phyloP scores from a whole-genome alignment of 1,284 basidiomycete genomes.

The Ustilago nuda region DNA sequence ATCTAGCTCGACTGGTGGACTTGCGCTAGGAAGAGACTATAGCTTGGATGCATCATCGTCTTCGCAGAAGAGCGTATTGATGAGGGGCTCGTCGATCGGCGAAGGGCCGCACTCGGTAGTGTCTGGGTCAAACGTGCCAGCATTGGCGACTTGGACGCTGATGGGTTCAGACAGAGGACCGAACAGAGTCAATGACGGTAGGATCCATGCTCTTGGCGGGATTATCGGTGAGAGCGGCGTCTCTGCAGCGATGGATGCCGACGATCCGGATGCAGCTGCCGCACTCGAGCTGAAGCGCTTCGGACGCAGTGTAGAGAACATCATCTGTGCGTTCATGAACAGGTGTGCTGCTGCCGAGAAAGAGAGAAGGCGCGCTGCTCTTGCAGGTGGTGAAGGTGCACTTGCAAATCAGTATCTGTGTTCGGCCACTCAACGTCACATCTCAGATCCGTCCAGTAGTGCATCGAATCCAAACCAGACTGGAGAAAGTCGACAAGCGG shows the following conservation, averaged over 20 bases:
- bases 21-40: conserved; percentile 13
- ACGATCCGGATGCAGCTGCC: conserved; percentile 57
- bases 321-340: conserved; percentile 66
- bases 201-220: conserved; percentile 48
- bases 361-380: conserved; percentile 9
- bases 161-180: conserved; percentile 40
- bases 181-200: conserved; percentile 54
- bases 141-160: conserved; percentile 18
- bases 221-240: conserved; percentile 56
- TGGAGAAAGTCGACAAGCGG: background rate
- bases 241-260: conserved; percentile 49
- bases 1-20: background rate
- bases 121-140: conserved; percentile 2
- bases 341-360: conserved; percentile 34
- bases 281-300: conserved; percentile 61
- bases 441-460: conserved; percentile 1
- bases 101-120: conserved; percentile 12
- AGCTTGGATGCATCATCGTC: conserved; percentile 8
- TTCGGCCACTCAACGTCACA: background rate
- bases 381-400: background rate
- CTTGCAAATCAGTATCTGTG: background rate
- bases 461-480: background rate
- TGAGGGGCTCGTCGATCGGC: conserved; percentile 10
- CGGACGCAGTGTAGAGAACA: conserved; percentile 59
- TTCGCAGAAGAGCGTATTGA: conserved; percentile 7